Percentiles rank a stretch among this genome's conserved stretches.
phyloP scores from a whole-genome alignment of 2,329 filamentous ascomycete genomes.

The Trichoderma sp. region DNA sequence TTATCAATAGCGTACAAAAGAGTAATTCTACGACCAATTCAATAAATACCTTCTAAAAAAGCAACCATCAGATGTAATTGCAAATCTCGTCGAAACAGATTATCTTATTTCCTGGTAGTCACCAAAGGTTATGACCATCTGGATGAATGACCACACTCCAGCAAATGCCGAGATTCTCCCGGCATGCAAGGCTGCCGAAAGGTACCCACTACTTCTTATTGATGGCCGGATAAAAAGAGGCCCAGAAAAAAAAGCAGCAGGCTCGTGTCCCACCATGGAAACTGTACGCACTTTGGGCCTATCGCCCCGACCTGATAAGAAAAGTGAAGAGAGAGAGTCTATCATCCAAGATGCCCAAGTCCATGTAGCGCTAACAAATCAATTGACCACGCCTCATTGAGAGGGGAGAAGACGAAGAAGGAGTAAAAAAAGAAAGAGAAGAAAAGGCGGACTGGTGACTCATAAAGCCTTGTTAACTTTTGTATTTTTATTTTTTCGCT shows the following conservation, averaged over 20 bases:
- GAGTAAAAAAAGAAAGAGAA: background rate
- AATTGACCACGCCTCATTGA: slow-evolving; percentile 4
- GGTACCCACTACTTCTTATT: slow-evolving; percentile 13
- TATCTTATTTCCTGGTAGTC: background rate
- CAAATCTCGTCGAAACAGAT: background rate
- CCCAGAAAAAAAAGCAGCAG: slow-evolving; percentile 12
- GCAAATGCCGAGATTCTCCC: slow-evolving; percentile 25
- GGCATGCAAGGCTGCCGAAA: slow-evolving; percentile 18
- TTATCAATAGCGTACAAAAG: slow-evolving; percentile 12
- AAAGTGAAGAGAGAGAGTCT: background rate
- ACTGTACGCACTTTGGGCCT: background rate
- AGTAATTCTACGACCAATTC: background rate
- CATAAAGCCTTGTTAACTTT: background rate
- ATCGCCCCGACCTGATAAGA: slow-evolving; percentile 5
- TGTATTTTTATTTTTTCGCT: background rate
- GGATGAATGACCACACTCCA: background rate
- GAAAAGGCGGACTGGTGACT: background rate
- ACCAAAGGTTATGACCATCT: background rate
- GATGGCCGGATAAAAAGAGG: background rate
- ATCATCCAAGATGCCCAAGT: background rate
- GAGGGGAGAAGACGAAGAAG: background rate
- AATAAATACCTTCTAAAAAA: background rate
- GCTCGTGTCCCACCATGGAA: slow-evolving; percentile 26
- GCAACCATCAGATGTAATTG: background rate
- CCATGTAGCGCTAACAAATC: slow-evolving; percentile 14